These are phyloP conservation scores for Trichomonas tenax DNA, from an alignment of 208 protist species.

Conservation along the genomic window DNA sequence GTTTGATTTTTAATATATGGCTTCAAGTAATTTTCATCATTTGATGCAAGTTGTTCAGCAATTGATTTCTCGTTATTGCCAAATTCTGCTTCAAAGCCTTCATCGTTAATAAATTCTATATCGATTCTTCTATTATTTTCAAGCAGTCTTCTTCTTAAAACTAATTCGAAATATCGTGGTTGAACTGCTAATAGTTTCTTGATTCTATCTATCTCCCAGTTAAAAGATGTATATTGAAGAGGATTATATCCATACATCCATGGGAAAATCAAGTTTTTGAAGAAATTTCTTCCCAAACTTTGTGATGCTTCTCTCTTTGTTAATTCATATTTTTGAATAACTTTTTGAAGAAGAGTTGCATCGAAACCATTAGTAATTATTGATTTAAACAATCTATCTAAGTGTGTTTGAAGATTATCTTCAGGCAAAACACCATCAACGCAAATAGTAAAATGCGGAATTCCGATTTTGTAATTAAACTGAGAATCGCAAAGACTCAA, in stretches of 20 bases:
- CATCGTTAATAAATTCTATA: background rate
- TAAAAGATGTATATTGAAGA: background rate
- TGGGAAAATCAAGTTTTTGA: background rate
- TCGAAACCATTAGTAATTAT: background rate
- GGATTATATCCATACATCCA: background rate
- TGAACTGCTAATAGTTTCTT: background rate
- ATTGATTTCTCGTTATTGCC: background rate
- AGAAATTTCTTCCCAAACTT: background rate
- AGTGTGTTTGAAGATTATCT: background rate
- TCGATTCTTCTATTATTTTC: background rate
- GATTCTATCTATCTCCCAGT: background rate
- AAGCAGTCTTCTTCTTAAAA: background rate
- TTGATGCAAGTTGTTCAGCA: no score
- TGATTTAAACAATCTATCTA: background rate
- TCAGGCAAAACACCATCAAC: background rate
- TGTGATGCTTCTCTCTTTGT: background rate
- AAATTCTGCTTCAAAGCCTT: background rate
- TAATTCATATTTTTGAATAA: background rate
- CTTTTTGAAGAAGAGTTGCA: background rate
- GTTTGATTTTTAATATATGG: background rate
- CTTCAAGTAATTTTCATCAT: no score
- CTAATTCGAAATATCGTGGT: background rate
- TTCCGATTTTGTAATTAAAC: background rate
- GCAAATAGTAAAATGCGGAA: background rate
- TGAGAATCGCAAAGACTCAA: background rate